A percentile compares a stretch with the other conserved stretches of the same genome.
Evolutionary conservation across 352 stramenopile genomes (phyloP).

Genomic region (Blastocystis sp.): DNA sequence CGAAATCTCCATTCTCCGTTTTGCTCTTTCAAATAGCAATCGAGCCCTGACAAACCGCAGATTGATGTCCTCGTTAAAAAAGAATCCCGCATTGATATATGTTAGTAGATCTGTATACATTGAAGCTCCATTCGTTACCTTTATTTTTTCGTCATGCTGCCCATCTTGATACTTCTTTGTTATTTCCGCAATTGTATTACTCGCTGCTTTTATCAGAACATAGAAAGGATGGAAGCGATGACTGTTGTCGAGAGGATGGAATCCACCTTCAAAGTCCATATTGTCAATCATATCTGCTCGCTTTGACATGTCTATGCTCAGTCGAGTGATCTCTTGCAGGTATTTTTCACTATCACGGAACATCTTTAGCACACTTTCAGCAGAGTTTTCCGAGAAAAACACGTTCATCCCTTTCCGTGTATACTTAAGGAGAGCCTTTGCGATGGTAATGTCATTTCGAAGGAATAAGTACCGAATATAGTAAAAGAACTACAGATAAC

Average conservation of each 20-base stretch:
- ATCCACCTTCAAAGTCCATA: not conserved
- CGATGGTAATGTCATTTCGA: not conserved
- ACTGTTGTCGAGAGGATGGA: not conserved
- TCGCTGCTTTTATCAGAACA: not conserved
- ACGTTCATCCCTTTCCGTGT: not conserved
- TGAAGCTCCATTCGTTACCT: not conserved
- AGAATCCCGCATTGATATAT: constrained; percentile 28
- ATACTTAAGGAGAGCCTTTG: not conserved
- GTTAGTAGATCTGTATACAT: not conserved
- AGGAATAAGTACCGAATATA: constrained; percentile 22
- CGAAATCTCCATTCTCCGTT: not conserved
- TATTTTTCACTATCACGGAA: not conserved
- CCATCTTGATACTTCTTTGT: not conserved
- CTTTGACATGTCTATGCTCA: not conserved
- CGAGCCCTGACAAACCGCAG: not conserved
- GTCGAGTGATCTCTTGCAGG: not conserved
- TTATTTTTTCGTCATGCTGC: not conserved
- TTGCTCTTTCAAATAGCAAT: constrained; percentile 10
- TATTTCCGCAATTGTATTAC: not conserved
- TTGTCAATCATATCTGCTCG: not conserved
- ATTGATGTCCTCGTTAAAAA: constrained; percentile 21
- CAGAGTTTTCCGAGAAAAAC: not conserved
- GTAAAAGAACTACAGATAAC: not conserved
- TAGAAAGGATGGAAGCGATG: not conserved
- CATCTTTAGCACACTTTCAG: not conserved